A percentile compares a stretch with the other conserved stretches of the same genome.
phyloP scores from a whole-genome alignment of 1,284 basidiomycete species.

The Irpex rosettiformis region DNA sequence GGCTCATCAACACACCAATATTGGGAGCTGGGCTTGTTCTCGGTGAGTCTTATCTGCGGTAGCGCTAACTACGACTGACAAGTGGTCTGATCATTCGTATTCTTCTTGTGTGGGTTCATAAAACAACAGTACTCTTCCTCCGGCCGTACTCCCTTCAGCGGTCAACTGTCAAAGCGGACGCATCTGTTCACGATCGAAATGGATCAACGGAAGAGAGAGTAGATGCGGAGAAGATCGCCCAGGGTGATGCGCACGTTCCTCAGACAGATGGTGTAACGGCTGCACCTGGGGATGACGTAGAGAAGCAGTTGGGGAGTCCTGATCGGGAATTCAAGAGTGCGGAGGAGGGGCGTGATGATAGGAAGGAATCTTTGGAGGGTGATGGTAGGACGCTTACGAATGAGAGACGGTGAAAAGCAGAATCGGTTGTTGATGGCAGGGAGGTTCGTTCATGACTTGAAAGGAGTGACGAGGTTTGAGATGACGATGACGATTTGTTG shows the following conservation, averaged over 20 bases:
- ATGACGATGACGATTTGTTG: too few relatives aligned
- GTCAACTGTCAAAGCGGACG: constrained; percentile 42
- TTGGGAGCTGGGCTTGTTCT: constrained; percentile 56
- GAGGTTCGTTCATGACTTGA: too few relatives aligned
- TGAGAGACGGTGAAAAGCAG: constrained; percentile 7
- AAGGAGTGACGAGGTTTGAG: too few relatives aligned
- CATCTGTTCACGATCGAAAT: too few relatives aligned
- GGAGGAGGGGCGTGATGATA: neutral
- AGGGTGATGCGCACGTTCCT: constrained; percentile 11
- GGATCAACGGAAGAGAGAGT: too few relatives aligned
- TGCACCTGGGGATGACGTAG: constrained; percentile 9
- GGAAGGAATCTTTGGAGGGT: neutral
- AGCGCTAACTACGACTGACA: neutral
- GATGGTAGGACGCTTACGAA: constrained; percentile 14
- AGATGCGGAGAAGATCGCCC: constrained; percentile 14
- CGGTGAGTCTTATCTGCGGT: constrained; percentile 34
- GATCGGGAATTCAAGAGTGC: neutral
- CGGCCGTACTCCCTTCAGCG: constrained; percentile 62
- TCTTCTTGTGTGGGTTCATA: too few relatives aligned
- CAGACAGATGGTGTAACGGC: constrained; percentile 11
- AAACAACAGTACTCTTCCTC: constrained; percentile 43
- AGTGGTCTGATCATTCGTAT: too few relatives aligned
- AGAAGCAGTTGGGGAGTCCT: neutral
- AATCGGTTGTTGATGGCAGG: too few relatives aligned
- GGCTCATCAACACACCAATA: constrained; percentile 67